These are phyloP conservation scores for Neonectria punicea DNA, from an alignment of 2,329 filamentous ascomycete species.

Conservation along the genomic window DNA sequence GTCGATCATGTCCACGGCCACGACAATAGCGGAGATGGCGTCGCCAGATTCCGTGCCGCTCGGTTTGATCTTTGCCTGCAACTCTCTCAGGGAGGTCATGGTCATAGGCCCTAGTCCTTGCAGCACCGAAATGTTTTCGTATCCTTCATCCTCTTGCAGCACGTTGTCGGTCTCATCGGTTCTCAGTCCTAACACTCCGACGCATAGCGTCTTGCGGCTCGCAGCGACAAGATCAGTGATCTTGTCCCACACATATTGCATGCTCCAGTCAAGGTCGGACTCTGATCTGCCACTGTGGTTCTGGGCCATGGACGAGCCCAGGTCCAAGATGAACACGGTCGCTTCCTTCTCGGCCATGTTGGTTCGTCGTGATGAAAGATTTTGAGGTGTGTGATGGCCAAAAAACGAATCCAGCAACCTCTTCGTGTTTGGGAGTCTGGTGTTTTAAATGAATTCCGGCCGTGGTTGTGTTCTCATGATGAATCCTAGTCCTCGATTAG, in stretches of 20 bases:
- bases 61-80: conserved; percentile 72
- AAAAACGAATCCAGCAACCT: neutral
- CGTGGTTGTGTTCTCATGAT: conserved; percentile 28
- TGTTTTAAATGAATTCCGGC: conserved; percentile 29
- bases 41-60: conserved; percentile 79
- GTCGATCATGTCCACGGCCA: conserved; percentile 88
- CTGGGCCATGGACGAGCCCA: conserved; percentile 85
- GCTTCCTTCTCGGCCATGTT: conserved; percentile 93
- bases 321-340: conserved; percentile 89
- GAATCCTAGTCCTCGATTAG: conserved; percentile 40
- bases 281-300: conserved; percentile 75
- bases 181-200: conserved; percentile 83
- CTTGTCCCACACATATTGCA: conserved; percentile 96
- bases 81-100: conserved; percentile 74
- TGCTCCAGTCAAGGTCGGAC: conserved; percentile 87
- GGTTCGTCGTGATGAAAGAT: conserved; percentile 18
- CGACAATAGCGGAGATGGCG: conserved; percentile 85
- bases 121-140: conserved; percentile 83
- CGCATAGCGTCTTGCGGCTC: conserved; percentile 74
- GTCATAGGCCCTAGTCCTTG: conserved; percentile 71
- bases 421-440: neutral
- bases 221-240: conserved; percentile 75
- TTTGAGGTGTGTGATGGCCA: neutral
- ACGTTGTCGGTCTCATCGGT: conserved; percentile 81
- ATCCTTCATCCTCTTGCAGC: conserved; percentile 75